Percentiles rank a stretch among this genome's conserved stretches.
Conservation (phyloP, 495 filamentous ascomycete genomes). For the Aspergillus mulundensis region DNA sequence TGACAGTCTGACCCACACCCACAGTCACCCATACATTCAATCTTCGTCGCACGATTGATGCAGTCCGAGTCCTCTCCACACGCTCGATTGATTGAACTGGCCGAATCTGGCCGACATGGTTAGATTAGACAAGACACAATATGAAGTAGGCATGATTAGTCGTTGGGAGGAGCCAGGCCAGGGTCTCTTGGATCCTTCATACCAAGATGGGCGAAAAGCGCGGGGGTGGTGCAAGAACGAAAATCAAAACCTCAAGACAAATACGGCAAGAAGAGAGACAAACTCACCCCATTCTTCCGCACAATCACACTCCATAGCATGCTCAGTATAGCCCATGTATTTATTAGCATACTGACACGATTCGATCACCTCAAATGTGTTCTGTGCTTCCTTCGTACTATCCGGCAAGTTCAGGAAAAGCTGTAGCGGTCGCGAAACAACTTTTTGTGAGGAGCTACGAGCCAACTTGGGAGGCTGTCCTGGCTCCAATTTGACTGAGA, state of each 20-base stretch:
- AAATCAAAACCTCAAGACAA: neutral
- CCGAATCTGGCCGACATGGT: slow-evolving; percentile 53
- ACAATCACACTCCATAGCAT: slow-evolving; percentile 95
- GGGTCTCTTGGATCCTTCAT: neutral
- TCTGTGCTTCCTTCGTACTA: slow-evolving; percentile 68
- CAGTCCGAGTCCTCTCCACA: slow-evolving; percentile 97
- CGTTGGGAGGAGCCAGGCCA: neutral
- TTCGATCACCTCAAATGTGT: slow-evolving; percentile 74
- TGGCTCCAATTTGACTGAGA: slow-evolving; percentile 60
- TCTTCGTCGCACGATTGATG: slow-evolving; percentile 97
- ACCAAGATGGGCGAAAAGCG: neutral
- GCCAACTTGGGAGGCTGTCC: slow-evolving; percentile 69
- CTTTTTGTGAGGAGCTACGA: slow-evolving; percentile 71
- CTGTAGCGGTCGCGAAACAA: slow-evolving; percentile 52
- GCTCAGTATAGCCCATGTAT: slow-evolving; percentile 83
- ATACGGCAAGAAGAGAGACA: slow-evolving; percentile 9
- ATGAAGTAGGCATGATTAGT: neutral
- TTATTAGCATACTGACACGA: slow-evolving; percentile 86
- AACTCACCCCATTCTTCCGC: slow-evolving; percentile 92
- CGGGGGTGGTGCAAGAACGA: neutral
- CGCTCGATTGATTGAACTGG: slow-evolving; percentile 64
- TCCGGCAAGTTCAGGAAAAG: slow-evolving; percentile 69
- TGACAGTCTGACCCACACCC: slow-evolving; percentile 84
- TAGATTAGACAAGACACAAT: neutral
- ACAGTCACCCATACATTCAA: slow-evolving; percentile 86